phyloP scores from a whole-genome alignment of 2,329 filamentous ascomycete genomes.

The Scytalidium sp. region DNA sequence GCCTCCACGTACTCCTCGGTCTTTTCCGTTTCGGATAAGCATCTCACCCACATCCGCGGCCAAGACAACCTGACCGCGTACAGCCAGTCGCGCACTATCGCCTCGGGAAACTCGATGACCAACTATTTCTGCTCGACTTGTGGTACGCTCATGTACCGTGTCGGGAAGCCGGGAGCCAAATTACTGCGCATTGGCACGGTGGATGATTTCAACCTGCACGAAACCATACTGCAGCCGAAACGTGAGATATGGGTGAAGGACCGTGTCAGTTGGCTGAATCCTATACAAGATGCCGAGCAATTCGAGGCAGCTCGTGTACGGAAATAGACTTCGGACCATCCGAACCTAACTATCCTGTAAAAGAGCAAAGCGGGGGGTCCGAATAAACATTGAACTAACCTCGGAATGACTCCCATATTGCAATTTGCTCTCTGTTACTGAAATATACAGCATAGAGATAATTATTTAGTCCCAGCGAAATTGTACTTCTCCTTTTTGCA shows the following conservation, averaged over 20 bases:
- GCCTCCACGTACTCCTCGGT: slow-evolving; percentile 61
- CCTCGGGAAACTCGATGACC: slow-evolving; percentile 48
- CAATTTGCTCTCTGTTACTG: too few relatives aligned
- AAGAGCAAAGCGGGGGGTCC: too few relatives aligned
- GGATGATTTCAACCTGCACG: slow-evolving; percentile 56
- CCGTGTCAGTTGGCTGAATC: slow-evolving; percentile 46
- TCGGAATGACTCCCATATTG: too few relatives aligned
- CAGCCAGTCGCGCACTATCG: slow-evolving; percentile 44
- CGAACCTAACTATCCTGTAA: too few relatives aligned
- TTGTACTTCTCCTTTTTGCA: too few relatives aligned
- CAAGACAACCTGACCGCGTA: slow-evolving; percentile 45
- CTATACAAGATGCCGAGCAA: slow-evolving; percentile 33
- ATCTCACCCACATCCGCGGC: slow-evolving; percentile 49
- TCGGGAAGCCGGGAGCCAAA: slow-evolving; percentile 39
- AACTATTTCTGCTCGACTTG: slow-evolving; percentile 60
- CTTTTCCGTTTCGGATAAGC: slow-evolving; percentile 45
- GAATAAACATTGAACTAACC: too few relatives aligned
- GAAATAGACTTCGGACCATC: too few relatives aligned
- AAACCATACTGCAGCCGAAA: slow-evolving; percentile 52
- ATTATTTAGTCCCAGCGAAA: too few relatives aligned
- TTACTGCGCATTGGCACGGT: slow-evolving; percentile 58
- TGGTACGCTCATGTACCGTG: slow-evolving; percentile 59
- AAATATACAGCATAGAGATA: too few relatives aligned
- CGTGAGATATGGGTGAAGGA: slow-evolving; percentile 51
- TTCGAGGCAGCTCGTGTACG: too few relatives aligned